A percentile compares a stretch with the other conserved stretches of the same genome.
These are phyloP conservation scores for Leptodermis oblonga DNA, from an alignment of 257 asterid species.

Conservation along the genomic window DNA sequence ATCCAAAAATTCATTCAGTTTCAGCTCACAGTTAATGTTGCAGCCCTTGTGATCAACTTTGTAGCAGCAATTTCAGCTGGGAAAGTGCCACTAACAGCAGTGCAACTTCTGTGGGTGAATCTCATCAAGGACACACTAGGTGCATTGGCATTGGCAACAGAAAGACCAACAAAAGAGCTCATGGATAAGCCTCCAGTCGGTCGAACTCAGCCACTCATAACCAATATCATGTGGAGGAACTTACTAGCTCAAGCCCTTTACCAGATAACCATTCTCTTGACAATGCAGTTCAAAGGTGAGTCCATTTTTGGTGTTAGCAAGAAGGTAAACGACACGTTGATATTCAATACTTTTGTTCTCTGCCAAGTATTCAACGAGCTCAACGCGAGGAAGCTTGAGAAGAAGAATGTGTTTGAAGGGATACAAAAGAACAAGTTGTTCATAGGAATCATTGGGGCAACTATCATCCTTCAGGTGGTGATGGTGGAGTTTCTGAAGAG, in stretches of 20 bases:
- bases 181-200: constrained; percentile 43
- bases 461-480: constrained; percentile 47
- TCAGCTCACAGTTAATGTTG: constrained; percentile 56
- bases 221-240: constrained; percentile 52
- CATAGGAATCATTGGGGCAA: constrained; percentile 48
- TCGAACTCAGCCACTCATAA: constrained; percentile 37
- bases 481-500: constrained; percentile 63
- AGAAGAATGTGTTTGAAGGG: constrained; percentile 56
- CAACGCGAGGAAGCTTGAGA: constrained; percentile 53
- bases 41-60: constrained; percentile 49
- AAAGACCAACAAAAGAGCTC: constrained; percentile 39
- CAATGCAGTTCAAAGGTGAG: constrained; percentile 38
- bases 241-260: constrained; percentile 40
- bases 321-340: constrained; percentile 44
- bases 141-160: constrained; percentile 50
- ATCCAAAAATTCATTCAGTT: constrained; percentile 69
- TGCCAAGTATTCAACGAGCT: constrained; percentile 63
- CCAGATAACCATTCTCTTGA: constrained; percentile 32
- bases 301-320: constrained; percentile 21
- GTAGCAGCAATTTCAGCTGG: constrained; percentile 60
- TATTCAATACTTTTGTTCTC: constrained; percentile 52
- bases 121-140: constrained; percentile 48
- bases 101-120: constrained; percentile 52
- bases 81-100: constrained; percentile 63
- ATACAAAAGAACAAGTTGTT: constrained; percentile 45